Base-by-base conservation (phyloP, 2,329 filamentous ascomycete genomes). In the Aspergillus texensis region DNA sequence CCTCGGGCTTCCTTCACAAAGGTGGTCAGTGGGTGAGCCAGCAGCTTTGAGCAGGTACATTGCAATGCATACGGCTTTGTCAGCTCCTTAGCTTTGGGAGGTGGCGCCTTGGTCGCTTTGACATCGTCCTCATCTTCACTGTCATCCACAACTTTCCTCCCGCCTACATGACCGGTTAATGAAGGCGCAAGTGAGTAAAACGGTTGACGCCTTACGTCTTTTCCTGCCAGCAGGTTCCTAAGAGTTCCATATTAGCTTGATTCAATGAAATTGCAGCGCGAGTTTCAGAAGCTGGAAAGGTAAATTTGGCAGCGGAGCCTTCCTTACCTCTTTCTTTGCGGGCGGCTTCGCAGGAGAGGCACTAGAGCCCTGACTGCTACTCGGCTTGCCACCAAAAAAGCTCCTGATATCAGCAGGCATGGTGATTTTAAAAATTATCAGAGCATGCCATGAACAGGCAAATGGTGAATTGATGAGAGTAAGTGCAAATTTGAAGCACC, bases 371-470 rank as follows among this genome's bases (percentile, higher is more conserved):
- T 85, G 83, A 67, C 86, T 41, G 39, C 39, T 32, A 34, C 48
- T 84, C 58, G 88, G 87, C 77, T 93, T 93, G 65, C 91, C 88
- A 61, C 90, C 89, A 82, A 98, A 97, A 80, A 97, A 98, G 71
- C 85, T 93, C 74, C 94, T 87, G 73, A 97, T 98, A 79, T 98
- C 94, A 67, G 84, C 75, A 60, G 93, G 88, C 93, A 97, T 96
- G 66, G 57, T 73, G 57, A 50, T 19, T 41, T 58, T 56, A 61
- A 16, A 19, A 30, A 34, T 30, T 43, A 46, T 28, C 34, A 30
- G 28, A 61, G 36, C 63, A 66, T 62, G 52, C n/a, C 30, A n/a
- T 26, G 24, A 19, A 19, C 12, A 39, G n/a, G 26, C 14, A 39
- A 16, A 39, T 10, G 19, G n/a, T 21, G 48, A 21, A 14, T 34